Evolutionary conservation across 441 rosid species (phyloP).

Genomic region (Hura crepitans): DNA sequence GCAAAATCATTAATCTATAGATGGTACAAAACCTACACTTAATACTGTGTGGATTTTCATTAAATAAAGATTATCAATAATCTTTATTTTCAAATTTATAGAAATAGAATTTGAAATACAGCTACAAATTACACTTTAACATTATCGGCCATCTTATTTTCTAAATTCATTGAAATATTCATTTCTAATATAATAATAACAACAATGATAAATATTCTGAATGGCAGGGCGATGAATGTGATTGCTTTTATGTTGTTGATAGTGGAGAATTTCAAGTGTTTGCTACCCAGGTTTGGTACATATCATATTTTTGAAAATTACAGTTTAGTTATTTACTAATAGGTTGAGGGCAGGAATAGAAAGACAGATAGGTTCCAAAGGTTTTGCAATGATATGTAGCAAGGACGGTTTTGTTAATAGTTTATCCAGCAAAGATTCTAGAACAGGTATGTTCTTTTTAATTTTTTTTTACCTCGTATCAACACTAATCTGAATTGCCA

Average conservation of each 20-base stretch:
- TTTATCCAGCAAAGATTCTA: constrained; percentile 94
- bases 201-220: constrained; percentile 22
- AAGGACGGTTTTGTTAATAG: constrained; percentile 91
- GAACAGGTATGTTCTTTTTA: constrained; percentile 46
- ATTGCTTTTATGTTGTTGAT: constrained; percentile 96
- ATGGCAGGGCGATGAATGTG: constrained; percentile 97
- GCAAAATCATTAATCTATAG: too few species aligned
- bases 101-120: too few species aligned
- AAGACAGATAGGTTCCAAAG: constrained; percentile 76
- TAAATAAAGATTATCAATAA: too few species aligned
- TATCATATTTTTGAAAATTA: not conserved
- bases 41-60: too few species aligned
- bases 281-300: constrained; percentile 77
- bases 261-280: constrained; percentile 97
- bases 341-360: constrained; percentile 65
- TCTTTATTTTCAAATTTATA: too few species aligned
- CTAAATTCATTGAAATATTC: not conserved
- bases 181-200: not conserved
- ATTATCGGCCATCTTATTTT: too few species aligned
- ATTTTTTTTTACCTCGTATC: too few species aligned
- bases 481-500: too few species aligned
- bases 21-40: too few species aligned
- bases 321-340: constrained; percentile 24
- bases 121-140: too few species aligned
- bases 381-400: constrained; percentile 90